These are phyloP conservation scores for Rhynchosporium secalis DNA, from an alignment of 2,329 filamentous ascomycete species.

Conservation along the genomic window DNA sequence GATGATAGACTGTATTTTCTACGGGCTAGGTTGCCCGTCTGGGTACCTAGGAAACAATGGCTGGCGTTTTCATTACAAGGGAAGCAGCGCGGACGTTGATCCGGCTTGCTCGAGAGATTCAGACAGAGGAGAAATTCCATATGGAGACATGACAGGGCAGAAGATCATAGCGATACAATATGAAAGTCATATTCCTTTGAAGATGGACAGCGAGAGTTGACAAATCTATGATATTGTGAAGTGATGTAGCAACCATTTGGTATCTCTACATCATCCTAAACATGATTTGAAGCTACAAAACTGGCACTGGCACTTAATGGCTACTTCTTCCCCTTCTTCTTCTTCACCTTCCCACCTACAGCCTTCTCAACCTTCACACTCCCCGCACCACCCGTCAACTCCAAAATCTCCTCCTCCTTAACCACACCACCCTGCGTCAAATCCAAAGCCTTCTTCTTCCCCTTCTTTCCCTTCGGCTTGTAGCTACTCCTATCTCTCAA, in stretches of 20 bases:
- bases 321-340: constrained; percentile 50
- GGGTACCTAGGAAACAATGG: background rate
- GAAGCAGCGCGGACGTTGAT: background rate
- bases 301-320: background rate
- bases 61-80: background rate
- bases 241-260: background rate
- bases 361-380: constrained; percentile 65
- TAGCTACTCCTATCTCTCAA: constrained; percentile 87
- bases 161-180: background rate
- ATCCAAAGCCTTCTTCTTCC: constrained; percentile 76
- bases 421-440: constrained; percentile 84
- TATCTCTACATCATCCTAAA: background rate
- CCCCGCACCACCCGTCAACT: constrained; percentile 62
- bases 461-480: constrained; percentile 87
- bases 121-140: background rate
- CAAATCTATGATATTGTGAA: background rate
- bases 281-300: background rate
- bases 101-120: background rate
- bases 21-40: background rate
- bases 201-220: background rate
- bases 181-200: background rate
- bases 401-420: constrained; percentile 68
- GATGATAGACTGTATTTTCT: constrained; percentile 16
- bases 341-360: constrained; percentile 37
- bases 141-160: background rate